These are phyloP conservation scores for Juncus effusus DNA, from an alignment of 176 grass and related monocot species.

Conservation along the genomic window DNA sequence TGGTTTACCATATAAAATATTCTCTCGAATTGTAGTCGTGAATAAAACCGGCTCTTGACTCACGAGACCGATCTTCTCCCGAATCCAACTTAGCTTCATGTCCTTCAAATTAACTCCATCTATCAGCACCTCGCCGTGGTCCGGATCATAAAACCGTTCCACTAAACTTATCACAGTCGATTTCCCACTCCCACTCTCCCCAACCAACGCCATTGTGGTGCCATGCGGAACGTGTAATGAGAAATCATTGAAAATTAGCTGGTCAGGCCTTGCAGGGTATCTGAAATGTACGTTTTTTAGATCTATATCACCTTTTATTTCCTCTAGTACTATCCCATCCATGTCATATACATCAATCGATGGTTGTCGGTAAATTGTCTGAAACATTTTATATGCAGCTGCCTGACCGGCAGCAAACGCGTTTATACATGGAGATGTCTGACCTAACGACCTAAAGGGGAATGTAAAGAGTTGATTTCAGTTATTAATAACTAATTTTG, in stretches of 20 bases:
- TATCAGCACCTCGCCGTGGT: slow-evolving; percentile 61
- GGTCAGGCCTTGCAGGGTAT: slow-evolving; percentile 63
- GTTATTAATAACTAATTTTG: no score
- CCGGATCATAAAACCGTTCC: slow-evolving; percentile 77
- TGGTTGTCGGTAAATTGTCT: slow-evolving; percentile 56
- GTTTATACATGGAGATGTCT: slow-evolving; percentile 63
- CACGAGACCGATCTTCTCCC: slow-evolving; percentile 59
- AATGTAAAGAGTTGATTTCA: background rate
- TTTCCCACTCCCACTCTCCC: slow-evolving; percentile 74
- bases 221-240: slow-evolving; percentile 52
- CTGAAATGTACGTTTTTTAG: slow-evolving; percentile 54
- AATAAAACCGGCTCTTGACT: slow-evolving; percentile 79
- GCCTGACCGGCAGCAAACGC: slow-evolving; percentile 60
- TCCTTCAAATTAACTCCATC: slow-evolving; percentile 62
- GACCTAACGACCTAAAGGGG: slow-evolving; percentile 54
- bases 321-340: slow-evolving; percentile 45
- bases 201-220: slow-evolving; percentile 70
- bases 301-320: slow-evolving; percentile 55
- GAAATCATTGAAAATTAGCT: slow-evolving; percentile 62
- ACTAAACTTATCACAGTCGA: slow-evolving; percentile 71
- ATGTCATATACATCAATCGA: slow-evolving; percentile 44
- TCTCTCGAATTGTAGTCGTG: slow-evolving; percentile 65
- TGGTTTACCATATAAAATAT: slow-evolving; percentile 63
- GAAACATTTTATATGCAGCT: slow-evolving; percentile 75
- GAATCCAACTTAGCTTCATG: slow-evolving; percentile 55